Base-by-base conservation (phyloP, 805 yeast species). In the Schwanniomyces polymorphus region DNA sequence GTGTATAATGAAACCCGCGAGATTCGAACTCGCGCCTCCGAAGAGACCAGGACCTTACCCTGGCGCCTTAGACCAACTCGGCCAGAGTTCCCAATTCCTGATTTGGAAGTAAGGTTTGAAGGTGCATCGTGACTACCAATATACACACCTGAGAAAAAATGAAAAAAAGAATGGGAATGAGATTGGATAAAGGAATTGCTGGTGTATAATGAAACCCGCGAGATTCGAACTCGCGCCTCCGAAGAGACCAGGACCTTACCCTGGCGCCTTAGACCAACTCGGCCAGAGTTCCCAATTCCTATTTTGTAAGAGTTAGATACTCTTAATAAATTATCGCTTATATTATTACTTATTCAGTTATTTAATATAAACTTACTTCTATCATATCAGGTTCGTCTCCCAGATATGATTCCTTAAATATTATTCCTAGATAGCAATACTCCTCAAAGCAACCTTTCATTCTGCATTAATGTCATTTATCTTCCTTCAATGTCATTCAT, bases 1-100 rank as follows among this genome's bases (percentile, higher is more conserved):
- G 68, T 63, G 62, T 61, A 54, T 59, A 55, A 56, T 64, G 71
- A 65, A 61, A 65, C 68, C 70, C 68, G 69, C 71, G 72, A 65
- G 72, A 65, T 67, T 67, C 70, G 72, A 67, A 67, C 72, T 65
- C 72, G 71, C 70, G 72, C 72, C 72, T 66, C 72, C 70, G 70
- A 63, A 64, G 72, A 67, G 72, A 67, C 69, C 72, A 67, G 72
- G 72, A 67, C 72, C 72, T 67, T 67, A 67, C 72, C 72, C 72
- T 67, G 72, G 69, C 72, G 72, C 70, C 71, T 67, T 67, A 66
- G 70, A 67, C 72, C 72, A 60, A 64, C 72, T 67, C 72, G 71
- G 70, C 72, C 72, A 67, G 69, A 65, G 68, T 66, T 62, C 70
- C 72, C 68, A 64, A 63, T 64, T 63, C 68, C 66, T 63, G 60